Evolutionary conservation across 129 eudicot genomes (phyloP).

Genomic region (Artemisia argyi): DNA sequence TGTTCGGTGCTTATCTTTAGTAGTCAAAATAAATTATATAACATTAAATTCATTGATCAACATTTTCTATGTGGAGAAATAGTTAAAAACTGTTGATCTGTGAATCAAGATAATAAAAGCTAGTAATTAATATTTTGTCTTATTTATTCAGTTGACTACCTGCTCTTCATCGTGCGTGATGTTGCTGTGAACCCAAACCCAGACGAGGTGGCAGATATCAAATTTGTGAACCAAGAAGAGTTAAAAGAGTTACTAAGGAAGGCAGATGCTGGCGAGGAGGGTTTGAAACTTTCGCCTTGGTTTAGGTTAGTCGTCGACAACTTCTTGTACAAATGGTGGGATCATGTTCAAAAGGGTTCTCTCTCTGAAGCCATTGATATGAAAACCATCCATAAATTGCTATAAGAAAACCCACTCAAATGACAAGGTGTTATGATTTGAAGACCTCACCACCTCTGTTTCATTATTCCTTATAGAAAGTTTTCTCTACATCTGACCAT

Average conservation of each 20-base stretch:
- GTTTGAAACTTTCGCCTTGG: constrained; percentile 94
- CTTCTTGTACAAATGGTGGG: constrained; percentile 97
- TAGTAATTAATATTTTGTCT: neutral
- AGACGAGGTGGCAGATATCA: constrained; percentile 83
- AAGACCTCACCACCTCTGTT: neutral
- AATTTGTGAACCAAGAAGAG: constrained; percentile 65
- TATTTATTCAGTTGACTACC: constrained; percentile 83
- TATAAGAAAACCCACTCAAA: neutral
- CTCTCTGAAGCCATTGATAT: constrained; percentile 72
- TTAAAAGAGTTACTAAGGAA: constrained; percentile 77
- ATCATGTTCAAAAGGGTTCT: constrained; percentile 75
- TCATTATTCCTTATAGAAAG: neutral
- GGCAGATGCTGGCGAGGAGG: constrained; percentile 95
- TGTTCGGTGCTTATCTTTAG: too few species aligned
- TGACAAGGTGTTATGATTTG: neutral
- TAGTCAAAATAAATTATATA: neutral
- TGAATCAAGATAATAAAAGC: neutral
- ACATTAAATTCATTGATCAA: neutral
- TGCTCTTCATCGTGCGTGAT: constrained; percentile 89
- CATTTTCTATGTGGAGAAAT: neutral
- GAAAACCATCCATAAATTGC: constrained; percentile 91
- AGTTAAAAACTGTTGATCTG: neutral
- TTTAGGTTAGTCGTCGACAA: constrained; percentile 90
- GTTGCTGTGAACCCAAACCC: constrained; percentile 79
- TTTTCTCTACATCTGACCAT: neutral